phyloP scores from a whole-genome alignment of 1,284 basidiomycete species.

The Microbotryomycetes sp. region DNA sequence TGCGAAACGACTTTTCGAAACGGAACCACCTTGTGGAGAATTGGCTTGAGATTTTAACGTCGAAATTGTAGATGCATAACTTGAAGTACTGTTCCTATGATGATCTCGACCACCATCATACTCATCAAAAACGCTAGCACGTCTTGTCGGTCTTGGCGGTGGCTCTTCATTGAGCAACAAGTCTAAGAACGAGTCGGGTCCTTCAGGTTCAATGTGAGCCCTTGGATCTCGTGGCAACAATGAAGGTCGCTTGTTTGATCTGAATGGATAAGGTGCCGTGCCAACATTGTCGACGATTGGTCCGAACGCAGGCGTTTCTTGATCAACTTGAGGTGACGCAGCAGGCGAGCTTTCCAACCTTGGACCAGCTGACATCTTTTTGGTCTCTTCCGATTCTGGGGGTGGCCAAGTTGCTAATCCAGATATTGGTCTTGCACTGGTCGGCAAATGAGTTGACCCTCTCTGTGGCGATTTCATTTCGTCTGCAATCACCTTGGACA shows the following conservation, averaged over 20 bases:
- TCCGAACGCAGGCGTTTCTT: background rate
- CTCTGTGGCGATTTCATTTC: background rate
- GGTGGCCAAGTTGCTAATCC: slow-evolving; percentile 12
- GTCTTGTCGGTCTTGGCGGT: background rate
- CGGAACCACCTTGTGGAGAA: background rate
- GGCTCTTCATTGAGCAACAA: slow-evolving; percentile 18
- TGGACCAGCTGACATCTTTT: slow-evolving; percentile 7
- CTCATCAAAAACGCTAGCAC: background rate
- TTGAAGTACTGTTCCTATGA: background rate
- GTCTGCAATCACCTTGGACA: background rate
- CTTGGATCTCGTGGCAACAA: slow-evolving; percentile 13
- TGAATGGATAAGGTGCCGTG: background rate
- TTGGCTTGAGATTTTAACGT: background rate
- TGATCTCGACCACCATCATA: background rate
- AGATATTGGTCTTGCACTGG: background rate
- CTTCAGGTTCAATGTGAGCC: slow-evolving; percentile 4
- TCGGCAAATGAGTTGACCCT: background rate
- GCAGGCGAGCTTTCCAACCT: background rate
- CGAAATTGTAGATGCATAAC: background rate
- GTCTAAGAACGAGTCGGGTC: slow-evolving; percentile 16
- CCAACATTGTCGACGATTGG: background rate
- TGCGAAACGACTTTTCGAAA: background rate
- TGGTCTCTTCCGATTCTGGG: slow-evolving; percentile 6
- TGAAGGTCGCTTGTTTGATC: background rate
- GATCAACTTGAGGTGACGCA: background rate